Conservation (phyloP, 83 land plant genomes). For the Picea engelmannii region DNA sequence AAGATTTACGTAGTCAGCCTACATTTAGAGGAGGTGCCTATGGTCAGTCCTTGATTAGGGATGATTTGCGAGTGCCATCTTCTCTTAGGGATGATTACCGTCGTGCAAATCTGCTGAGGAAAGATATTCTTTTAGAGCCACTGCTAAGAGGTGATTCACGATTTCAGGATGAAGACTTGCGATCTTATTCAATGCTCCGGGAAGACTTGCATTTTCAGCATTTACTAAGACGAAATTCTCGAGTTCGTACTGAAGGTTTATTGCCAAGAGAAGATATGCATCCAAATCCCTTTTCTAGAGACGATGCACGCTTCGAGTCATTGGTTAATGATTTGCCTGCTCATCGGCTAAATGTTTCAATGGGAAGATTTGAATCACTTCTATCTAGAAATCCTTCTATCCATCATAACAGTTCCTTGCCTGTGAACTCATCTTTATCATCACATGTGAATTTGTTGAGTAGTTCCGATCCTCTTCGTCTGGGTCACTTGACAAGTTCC, state of each 20-base stretch:
- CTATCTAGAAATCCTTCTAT: conserved; percentile 10
- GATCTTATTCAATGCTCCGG: background rate
- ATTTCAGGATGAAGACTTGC: background rate
- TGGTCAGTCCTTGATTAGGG: conserved; percentile 2
- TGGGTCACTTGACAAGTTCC: background rate
- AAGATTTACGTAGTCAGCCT: background rate
- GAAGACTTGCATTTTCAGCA: conserved; percentile 13
- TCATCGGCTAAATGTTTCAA: conserved; percentile 1
- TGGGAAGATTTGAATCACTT: background rate
- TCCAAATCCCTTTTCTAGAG: conserved; percentile 10
- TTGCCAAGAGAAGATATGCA: conserved; percentile 2
- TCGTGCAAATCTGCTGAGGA: conserved; percentile 3
- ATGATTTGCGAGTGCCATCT: background rate
- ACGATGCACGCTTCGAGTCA: background rate
- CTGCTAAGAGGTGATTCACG: background rate
- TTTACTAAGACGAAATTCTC: conserved; percentile 2
- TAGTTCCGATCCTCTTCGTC: conserved; percentile 6
- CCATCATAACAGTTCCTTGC: background rate
- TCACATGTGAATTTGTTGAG: background rate
- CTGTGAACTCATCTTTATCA: background rate
- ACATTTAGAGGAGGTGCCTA: background rate
- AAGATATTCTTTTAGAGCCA: conserved; percentile 2
- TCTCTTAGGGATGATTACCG: background rate
- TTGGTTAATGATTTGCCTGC: background rate
- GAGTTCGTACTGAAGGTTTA: background rate